Percentiles rank a stretch among this genome's conserved stretches.
Conservation (phyloP, 139 green algal species). For the Coelastrella sp. region DNA sequence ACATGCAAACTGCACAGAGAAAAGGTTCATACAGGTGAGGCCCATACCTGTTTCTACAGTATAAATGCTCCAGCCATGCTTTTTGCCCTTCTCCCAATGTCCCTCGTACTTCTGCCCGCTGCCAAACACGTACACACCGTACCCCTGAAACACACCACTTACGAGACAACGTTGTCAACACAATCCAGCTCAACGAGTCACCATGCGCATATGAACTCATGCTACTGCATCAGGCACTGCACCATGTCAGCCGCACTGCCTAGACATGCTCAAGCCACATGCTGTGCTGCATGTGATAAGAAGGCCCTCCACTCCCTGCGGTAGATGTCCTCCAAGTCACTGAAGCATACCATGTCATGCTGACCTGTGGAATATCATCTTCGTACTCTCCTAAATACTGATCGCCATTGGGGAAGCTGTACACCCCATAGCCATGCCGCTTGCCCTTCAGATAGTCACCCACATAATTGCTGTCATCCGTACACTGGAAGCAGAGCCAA, state of each 20-base stretch:
- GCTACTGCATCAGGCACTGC: too few relatives aligned
- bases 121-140: conserved; percentile 78
- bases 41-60: conserved; percentile 64
- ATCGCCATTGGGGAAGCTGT: conserved; percentile 81
- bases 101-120: conserved; percentile 79
- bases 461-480: conserved; percentile 79
- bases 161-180: background rate
- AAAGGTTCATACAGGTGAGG: too few relatives aligned
- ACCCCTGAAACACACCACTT: conserved; percentile 55
- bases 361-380: conserved; percentile 60
- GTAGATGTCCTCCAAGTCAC: too few relatives aligned
- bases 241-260: too few relatives aligned
- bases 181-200: too few relatives aligned
- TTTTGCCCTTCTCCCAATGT: conserved; percentile 76
- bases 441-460: conserved; percentile 77
- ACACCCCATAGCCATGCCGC: conserved; percentile 77
- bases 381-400: conserved; percentile 61
- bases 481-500: conserved; percentile 61
- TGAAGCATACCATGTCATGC: background rate
- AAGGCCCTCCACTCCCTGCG: too few relatives aligned
- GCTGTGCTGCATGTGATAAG: too few relatives aligned
- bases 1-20: too few relatives aligned
- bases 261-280: too few relatives aligned
- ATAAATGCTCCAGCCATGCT: conserved; percentile 82
- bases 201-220: too few relatives aligned